Evolutionary conservation across 208 protist species (phyloP).

Genomic region (Trypanosoma congolense): DNA sequence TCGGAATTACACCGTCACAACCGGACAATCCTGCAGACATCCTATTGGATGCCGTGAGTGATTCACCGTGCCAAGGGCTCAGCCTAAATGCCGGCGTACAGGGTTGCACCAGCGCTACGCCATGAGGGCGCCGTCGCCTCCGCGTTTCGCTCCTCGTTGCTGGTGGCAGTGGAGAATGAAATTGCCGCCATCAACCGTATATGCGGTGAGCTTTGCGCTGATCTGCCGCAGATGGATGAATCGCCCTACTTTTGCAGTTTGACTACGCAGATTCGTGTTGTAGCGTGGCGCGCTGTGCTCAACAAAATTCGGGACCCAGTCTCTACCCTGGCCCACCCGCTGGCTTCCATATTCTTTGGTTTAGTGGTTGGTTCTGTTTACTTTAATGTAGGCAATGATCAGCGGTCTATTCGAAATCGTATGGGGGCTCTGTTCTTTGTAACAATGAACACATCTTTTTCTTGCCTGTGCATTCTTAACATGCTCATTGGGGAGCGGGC

Average conservation of each 20-base stretch:
- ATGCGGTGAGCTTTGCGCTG: background rate
- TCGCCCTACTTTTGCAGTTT: slow-evolving; percentile 35
- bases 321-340: slow-evolving; percentile 34
- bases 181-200: slow-evolving; percentile 10
- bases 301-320: slow-evolving; percentile 61
- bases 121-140: slow-evolving; percentile 37
- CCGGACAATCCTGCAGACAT: slow-evolving; percentile 83
- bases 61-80: slow-evolving; percentile 19
- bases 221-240: background rate
- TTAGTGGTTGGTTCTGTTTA: slow-evolving; percentile 69
- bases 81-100: slow-evolving; percentile 1
- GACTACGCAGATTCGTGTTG: slow-evolving; percentile 43
- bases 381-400: slow-evolving; percentile 45
- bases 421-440: slow-evolving; percentile 75
- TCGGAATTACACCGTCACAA: slow-evolving; percentile 33
- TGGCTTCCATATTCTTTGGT: slow-evolving; percentile 53
- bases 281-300: slow-evolving; percentile 45
- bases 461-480: slow-evolving; percentile 40
- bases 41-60: slow-evolving; percentile 62
- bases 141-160: slow-evolving; percentile 31
- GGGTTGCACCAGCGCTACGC: background rate
- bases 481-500: slow-evolving; percentile 51
- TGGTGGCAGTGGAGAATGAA: slow-evolving; percentile 21
- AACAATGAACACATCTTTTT: slow-evolving; percentile 69
- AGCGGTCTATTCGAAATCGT: slow-evolving; percentile 50